Evolutionary conservation across 495 filamentous ascomycete genomes (phyloP), one percentile per base, ranked within the genome.

Genomic region (Xylaria scruposa): DNA sequence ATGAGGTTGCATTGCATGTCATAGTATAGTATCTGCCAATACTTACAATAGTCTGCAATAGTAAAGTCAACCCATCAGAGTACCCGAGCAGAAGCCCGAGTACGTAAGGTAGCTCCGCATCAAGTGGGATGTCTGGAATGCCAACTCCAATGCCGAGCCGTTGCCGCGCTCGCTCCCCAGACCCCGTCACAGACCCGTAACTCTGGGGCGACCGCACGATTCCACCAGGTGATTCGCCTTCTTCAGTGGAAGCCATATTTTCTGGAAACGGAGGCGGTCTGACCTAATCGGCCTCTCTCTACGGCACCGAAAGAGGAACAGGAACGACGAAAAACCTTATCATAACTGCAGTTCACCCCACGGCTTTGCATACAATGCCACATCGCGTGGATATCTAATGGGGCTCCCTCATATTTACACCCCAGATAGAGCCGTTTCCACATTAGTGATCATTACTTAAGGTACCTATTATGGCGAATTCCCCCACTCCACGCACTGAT

Each of bases 1-100:
- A n/a, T 29, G 19, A 46, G 64, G 65, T 67, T 67, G n/a, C 65
- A 67, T 56, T 31, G 49, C 65, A 67, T 56, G n/a, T n/a, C 65
- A 1, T 19, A 31, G 29, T 3, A 31, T 38, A 42, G 17, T 29
- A 67, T 54, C 21, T 53, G 26, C 64, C 17, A 54, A 31, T 4
- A 56, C 65, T 12, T 66, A 67, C 38, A 42, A 38, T 38, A 38
- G 36, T 38, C 4, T 66, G 56, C 38, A 42, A 38, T 38, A 38
- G 36, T 38, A 38, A 42, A 42, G 33, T 44, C 36, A 36, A 38
- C 38, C 26, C 26, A 21, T 44, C 42, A 40, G n/a, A n/a, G 5
- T 51, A 4, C 49, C n/a, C 36, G 36, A 38, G 36, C 36, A 38
- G 36, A 38, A 38, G 8, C 36, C 36, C 33, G 15, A 67, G 49